Evolutionary conservation across 257 asterid species (phyloP).

Genomic region (Anisodus tanguticus): DNA sequence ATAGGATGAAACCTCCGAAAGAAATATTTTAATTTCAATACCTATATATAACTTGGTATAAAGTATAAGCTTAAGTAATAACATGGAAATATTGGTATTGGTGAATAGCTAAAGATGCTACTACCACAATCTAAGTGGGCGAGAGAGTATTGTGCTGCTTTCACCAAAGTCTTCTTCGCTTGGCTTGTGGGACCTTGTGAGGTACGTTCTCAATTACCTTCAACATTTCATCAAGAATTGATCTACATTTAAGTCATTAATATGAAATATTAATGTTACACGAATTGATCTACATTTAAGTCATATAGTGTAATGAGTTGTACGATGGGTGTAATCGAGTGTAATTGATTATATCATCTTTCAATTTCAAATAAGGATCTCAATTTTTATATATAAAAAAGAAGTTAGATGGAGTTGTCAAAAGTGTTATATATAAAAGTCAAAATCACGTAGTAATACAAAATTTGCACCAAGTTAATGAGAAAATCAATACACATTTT

Average conservation of each 20-base stretch:
- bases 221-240: neutral
- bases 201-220: slow-evolving; percentile 43
- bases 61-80: neutral
- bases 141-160: slow-evolving; percentile 69
- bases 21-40: no score
- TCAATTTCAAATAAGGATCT: neutral
- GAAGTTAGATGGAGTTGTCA: no score
- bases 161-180: slow-evolving; percentile 79
- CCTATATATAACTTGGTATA: no score
- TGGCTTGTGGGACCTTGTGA: slow-evolving; percentile 92
- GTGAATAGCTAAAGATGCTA: slow-evolving; percentile 53
- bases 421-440: neutral
- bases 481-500: no score
- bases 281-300: neutral
- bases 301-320: neutral
- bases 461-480: neutral
- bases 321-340: neutral
- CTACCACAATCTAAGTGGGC: slow-evolving; percentile 63
- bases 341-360: no score
- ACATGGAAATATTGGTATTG: neutral
- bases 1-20: no score
- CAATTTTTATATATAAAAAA: no score
- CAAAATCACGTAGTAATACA: neutral
- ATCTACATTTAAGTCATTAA: neutral
- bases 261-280: neutral